phyloP scores from a whole-genome alignment of 441 rosid genomes.

The Mallotus repandus region DNA sequence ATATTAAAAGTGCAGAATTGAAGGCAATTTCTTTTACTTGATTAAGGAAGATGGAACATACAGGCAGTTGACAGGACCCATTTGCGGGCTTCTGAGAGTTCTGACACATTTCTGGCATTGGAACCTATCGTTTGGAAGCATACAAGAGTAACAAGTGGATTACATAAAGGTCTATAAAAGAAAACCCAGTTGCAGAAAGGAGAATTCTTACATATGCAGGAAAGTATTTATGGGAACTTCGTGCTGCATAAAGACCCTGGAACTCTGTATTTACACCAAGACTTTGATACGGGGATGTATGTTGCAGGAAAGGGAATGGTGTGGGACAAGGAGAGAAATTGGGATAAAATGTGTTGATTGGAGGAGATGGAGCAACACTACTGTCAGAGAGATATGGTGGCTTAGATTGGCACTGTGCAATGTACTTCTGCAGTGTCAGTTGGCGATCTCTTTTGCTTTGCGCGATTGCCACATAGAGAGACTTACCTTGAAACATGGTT shows the following conservation, averaged over 20 bases:
- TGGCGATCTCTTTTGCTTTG: constrained; percentile 46
- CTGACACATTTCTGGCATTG: neutral
- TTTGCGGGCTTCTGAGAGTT: constrained; percentile 6
- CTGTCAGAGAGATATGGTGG: constrained; percentile 18
- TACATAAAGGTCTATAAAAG: neutral
- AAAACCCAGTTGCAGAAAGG: constrained; percentile 1
- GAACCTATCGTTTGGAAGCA: constrained; percentile 15
- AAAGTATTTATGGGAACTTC: constrained; percentile 16
- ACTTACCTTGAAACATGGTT: constrained; percentile 34
- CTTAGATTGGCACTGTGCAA: constrained; percentile 16
- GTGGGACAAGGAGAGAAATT: constrained; percentile 20
- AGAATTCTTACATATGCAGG: constrained; percentile 28
- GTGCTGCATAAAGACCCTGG: constrained; percentile 23
- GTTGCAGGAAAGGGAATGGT: constrained; percentile 25
- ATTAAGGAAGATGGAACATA: constrained; percentile 10
- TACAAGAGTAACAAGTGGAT: constrained; percentile 1
- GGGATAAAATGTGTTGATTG: constrained; percentile 20
- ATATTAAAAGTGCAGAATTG: neutral
- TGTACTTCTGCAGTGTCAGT: constrained; percentile 34
- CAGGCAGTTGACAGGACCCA: constrained; percentile 13
- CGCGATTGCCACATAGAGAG: constrained; percentile 62
- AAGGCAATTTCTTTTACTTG: neutral
- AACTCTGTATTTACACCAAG: constrained; percentile 20
- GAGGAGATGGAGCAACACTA: constrained; percentile 19
- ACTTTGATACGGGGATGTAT: constrained; percentile 27